Percentiles rank a stretch among this genome's conserved stretches.
These are phyloP conservation scores for Phytophthora sansomeana DNA, from an alignment of 352 stramenopile species.

Conservation along the genomic window DNA sequence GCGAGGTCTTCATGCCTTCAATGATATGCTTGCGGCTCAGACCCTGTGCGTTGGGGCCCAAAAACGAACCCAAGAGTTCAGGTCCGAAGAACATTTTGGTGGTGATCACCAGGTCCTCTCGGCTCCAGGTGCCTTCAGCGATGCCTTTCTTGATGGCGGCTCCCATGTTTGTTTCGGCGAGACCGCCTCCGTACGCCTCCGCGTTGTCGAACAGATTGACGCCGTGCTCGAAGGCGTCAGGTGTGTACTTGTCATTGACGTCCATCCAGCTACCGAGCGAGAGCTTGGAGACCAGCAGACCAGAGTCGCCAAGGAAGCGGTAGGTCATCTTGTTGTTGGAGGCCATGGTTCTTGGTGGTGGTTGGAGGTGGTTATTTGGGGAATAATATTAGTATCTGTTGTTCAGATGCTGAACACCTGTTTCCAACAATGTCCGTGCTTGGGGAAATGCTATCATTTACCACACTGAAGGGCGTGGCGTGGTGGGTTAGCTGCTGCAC, in stretches of 20 bases:
- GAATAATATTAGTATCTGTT: too few relatives aligned
- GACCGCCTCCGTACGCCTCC: slow-evolving; percentile 39
- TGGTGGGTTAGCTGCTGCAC: too few relatives aligned
- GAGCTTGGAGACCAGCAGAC: slow-evolving; percentile 51
- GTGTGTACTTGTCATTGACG: slow-evolving; percentile 16
- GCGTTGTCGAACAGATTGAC: slow-evolving; percentile 68
- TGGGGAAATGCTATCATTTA: too few relatives aligned
- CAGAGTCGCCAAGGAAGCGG: slow-evolving; percentile 28
- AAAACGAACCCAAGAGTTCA: not conserved
- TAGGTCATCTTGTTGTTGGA: slow-evolving; percentile 23
- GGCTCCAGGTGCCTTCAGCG: slow-evolving; percentile 18
- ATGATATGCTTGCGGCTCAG: slow-evolving; percentile 57
- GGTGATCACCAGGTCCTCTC: slow-evolving; percentile 61
- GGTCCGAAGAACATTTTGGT: slow-evolving; percentile 69
- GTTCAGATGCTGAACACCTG: too few relatives aligned
- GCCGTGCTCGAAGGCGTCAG: slow-evolving; percentile 44
- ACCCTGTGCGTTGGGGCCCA: slow-evolving; percentile 11
- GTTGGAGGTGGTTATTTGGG: not conserved
- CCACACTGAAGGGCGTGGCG: too few relatives aligned
- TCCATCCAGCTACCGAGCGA: slow-evolving; percentile 46
- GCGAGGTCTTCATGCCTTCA: too few relatives aligned
- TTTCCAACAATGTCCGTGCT: too few relatives aligned
- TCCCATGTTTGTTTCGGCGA: slow-evolving; percentile 45
- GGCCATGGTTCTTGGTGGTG: slow-evolving; percentile 6
- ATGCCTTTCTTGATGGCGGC: slow-evolving; percentile 45